Conservation (phyloP, 2,329 filamentous ascomycete species). For the Allantophomopsis cytisporea region DNA sequence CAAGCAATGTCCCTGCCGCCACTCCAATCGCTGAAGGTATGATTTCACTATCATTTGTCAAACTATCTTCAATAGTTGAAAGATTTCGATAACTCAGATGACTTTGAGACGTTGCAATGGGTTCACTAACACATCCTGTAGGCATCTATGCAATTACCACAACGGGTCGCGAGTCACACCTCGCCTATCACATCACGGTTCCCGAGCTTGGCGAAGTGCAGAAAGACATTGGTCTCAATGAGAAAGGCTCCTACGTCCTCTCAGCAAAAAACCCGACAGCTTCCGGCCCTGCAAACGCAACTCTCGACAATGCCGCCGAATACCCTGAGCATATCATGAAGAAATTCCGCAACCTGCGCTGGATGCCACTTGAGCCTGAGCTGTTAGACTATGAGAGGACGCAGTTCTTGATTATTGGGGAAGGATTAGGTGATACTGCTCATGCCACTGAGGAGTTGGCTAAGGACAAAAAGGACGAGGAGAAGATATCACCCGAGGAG, state of each 20-base stretch:
- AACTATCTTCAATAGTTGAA: too few species aligned
- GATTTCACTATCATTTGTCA: too few species aligned
- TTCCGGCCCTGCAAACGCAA: slow-evolving; percentile 47
- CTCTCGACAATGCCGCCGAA: slow-evolving; percentile 49
- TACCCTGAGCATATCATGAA: slow-evolving; percentile 61
- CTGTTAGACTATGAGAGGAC: slow-evolving; percentile 63
- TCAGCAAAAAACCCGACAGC: slow-evolving; percentile 70
- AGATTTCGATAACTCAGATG: too few species aligned
- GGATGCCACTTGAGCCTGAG: slow-evolving; percentile 60
- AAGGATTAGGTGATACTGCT: slow-evolving; percentile 38
- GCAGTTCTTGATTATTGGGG: slow-evolving; percentile 69
- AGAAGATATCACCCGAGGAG: slow-evolving; percentile 51
- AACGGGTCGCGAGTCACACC: slow-evolving; percentile 57
- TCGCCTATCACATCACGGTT: slow-evolving; percentile 69
- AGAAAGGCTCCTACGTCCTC: slow-evolving; percentile 64
- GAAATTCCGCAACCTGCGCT: slow-evolving; percentile 60
- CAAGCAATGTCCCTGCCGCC: slow-evolving; percentile 49
- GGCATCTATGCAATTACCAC: slow-evolving; percentile 74
- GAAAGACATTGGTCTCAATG: slow-evolving; percentile 55
- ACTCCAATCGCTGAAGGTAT: slow-evolving; percentile 56
- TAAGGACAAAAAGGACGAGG: slow-evolving; percentile 38
- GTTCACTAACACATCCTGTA: neutral
- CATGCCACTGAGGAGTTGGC: slow-evolving; percentile 41
- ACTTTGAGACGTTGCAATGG: too few species aligned
- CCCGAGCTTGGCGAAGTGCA: slow-evolving; percentile 63